phyloP scores from a whole-genome alignment of 257 asterid species.

The Thymus quinquecostatus region DNA sequence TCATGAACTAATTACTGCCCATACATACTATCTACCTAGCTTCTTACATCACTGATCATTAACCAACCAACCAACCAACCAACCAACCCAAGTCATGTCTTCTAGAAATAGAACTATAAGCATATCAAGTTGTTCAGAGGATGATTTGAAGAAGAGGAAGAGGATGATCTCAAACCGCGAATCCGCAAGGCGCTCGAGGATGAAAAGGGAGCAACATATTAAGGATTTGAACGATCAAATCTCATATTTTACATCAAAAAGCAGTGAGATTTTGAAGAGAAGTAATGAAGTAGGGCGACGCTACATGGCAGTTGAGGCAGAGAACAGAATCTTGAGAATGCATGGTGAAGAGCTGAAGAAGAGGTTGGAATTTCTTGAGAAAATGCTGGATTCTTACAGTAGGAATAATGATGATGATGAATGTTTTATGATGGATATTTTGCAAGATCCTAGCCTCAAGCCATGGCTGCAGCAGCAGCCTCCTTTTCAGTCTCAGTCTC shows the following conservation, averaged over 20 bases:
- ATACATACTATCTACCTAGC: background rate
- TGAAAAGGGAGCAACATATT: slow-evolving; percentile 62
- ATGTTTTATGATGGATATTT: slow-evolving; percentile 30
- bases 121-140: slow-evolving; percentile 46
- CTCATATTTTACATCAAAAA: slow-evolving; percentile 32
- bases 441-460: slow-evolving; percentile 40
- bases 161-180: slow-evolving; percentile 72
- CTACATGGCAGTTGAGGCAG: slow-evolving; percentile 44
- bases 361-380: slow-evolving; percentile 46
- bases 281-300: slow-evolving; percentile 33
- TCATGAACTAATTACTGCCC: slow-evolving; percentile 31
- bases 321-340: slow-evolving; percentile 43
- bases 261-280: slow-evolving; percentile 28
- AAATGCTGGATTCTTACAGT: slow-evolving; percentile 31
- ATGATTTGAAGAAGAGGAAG: slow-evolving; percentile 60
- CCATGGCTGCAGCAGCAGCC: slow-evolving; percentile 47
- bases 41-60: background rate
- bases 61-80: no score
- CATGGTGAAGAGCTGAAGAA: slow-evolving; percentile 49
- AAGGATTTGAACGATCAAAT: slow-evolving; percentile 59
- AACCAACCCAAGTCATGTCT: slow-evolving; percentile 34
- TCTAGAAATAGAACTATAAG: slow-evolving; percentile 33
- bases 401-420: slow-evolving; percentile 18
- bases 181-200: slow-evolving; percentile 70
- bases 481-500: slow-evolving; percentile 38